Conservation (phyloP, 805 yeast genomes). For the Nakazawaea ambrosiae region DNA sequence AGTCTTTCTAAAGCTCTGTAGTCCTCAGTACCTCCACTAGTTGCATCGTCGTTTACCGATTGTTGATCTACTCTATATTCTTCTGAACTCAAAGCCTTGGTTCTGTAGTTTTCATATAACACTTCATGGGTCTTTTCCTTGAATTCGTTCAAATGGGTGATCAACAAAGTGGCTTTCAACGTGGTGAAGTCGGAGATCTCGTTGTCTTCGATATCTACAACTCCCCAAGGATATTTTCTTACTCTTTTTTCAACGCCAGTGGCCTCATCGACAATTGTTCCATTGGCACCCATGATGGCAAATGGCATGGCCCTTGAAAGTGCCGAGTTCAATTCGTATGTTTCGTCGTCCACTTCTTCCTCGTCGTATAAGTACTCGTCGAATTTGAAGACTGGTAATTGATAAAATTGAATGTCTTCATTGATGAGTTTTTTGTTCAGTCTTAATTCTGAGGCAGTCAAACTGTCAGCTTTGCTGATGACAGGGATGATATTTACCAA, state of each 20-base stretch:
- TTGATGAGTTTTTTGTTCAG: slow-evolving; percentile 66
- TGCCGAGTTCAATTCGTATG: slow-evolving; percentile 22
- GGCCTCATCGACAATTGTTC: slow-evolving; percentile 23
- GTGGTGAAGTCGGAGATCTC: slow-evolving; percentile 75
- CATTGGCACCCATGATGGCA: slow-evolving; percentile 57
- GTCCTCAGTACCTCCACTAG: slow-evolving; percentile 9
- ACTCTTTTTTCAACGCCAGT: slow-evolving; percentile 35
- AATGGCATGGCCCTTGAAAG: slow-evolving; percentile 52
- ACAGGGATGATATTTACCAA: slow-evolving; percentile 82
- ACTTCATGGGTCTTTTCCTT: slow-evolving; percentile 85
- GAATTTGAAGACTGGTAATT: slow-evolving; percentile 75
- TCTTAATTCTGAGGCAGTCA: slow-evolving; percentile 63
- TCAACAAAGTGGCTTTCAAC: slow-evolving; percentile 70
- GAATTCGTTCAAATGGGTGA: slow-evolving; percentile 81
- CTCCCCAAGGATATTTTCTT: slow-evolving; percentile 64
- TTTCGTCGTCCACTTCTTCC: slow-evolving; percentile 23
- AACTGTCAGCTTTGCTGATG: slow-evolving; percentile 71
- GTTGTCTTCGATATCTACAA: slow-evolving; percentile 51
- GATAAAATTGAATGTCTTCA: slow-evolving; percentile 68
- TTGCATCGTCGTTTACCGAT: background rate
- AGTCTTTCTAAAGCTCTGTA: slow-evolving; percentile 75
- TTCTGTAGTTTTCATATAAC: slow-evolving; percentile 83
- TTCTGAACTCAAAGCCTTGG: slow-evolving; percentile 52
- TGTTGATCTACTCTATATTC: slow-evolving; percentile 6
- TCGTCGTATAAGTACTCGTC: slow-evolving; percentile 44